A percentile compares a stretch with the other conserved stretches of the same genome.
Conservation (phyloP, 2,329 filamentous ascomycete species). For the Sphaceloma murrayae region DNA sequence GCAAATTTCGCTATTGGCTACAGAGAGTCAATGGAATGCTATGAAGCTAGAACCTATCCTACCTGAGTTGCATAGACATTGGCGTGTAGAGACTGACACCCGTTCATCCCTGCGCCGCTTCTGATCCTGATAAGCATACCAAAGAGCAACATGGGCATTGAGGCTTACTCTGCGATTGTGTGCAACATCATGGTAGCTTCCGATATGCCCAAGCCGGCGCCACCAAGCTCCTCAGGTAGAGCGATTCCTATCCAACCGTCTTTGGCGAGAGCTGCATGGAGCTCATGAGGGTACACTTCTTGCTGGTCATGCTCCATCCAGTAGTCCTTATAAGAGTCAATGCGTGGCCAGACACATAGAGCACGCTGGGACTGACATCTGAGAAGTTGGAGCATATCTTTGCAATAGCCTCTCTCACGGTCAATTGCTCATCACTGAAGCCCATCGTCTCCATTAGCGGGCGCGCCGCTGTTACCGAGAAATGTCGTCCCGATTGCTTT, state of each 20-base stretch:
- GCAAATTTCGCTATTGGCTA: constrained; percentile 60
- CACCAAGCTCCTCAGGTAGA: constrained; percentile 63
- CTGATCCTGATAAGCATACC: constrained; percentile 22
- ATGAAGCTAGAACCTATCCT: constrained; percentile 21
- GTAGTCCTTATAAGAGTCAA: constrained; percentile 42
- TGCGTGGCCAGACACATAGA: neutral
- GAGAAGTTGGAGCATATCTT: constrained; percentile 37
- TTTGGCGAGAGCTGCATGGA: constrained; percentile 63
- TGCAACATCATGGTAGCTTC: constrained; percentile 86
- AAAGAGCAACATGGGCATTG: neutral
- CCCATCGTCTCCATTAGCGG: constrained; percentile 26
- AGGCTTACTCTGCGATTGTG: constrained; percentile 57
- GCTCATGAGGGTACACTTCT: constrained; percentile 61
- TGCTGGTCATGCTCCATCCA: constrained; percentile 66
- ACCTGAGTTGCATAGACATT: constrained; percentile 64
- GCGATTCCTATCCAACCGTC: constrained; percentile 78
- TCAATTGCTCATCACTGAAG: constrained; percentile 34
- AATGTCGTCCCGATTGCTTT: too few relatives aligned
- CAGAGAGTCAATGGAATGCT: constrained; percentile 18
- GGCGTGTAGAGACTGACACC: constrained; percentile 49
- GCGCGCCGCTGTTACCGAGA: constrained; percentile 9
- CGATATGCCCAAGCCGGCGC: constrained; percentile 61
- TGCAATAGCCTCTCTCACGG: constrained; percentile 36
- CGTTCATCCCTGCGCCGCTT: constrained; percentile 67
- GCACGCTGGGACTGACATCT: constrained; percentile 22